These are phyloP conservation scores for Diaporthe ampelina DNA, from an alignment of 2,329 filamentous ascomycete genomes.

Conservation along the genomic window DNA sequence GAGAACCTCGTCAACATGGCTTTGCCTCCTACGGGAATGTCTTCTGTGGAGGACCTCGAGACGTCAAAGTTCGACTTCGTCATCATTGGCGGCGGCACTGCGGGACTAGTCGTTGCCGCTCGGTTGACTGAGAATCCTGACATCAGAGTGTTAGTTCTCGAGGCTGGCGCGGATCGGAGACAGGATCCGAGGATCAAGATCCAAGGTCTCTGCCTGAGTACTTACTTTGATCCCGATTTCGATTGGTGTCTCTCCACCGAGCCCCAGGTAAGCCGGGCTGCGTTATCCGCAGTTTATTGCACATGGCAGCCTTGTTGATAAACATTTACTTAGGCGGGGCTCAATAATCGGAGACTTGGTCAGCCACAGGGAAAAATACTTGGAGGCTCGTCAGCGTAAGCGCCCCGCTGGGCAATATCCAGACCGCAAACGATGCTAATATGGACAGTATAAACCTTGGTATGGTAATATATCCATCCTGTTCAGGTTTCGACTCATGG, in stretches of 20 bases:
- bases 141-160: constrained; percentile 55
- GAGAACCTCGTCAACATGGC: neutral
- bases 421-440: neutral
- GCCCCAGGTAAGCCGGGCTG: constrained; percentile 46
- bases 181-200: constrained; percentile 54
- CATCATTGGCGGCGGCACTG: constrained; percentile 64
- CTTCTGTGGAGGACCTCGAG: constrained; percentile 9
- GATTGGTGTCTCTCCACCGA: constrained; percentile 57
- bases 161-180: constrained; percentile 54
- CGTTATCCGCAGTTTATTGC: constrained; percentile 1
- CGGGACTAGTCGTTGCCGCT: constrained; percentile 61
- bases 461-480: constrained; percentile 48
- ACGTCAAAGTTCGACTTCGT: constrained; percentile 58
- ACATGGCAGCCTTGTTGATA: neutral
- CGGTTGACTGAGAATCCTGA: constrained; percentile 55
- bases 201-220: constrained; percentile 52
- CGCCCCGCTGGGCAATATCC: neutral
- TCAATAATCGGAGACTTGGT: constrained; percentile 28
- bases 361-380: constrained; percentile 30
- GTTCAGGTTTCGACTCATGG: constrained; percentile 48
- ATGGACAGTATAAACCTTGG: constrained; percentile 46
- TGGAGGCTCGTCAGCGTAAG: constrained; percentile 36
- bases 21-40: neutral
- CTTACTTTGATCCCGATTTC: constrained; percentile 54
- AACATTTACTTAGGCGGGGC: neutral